phyloP scores from a whole-genome alignment of 1,139 yeast species.

The Protomyces macrosporus region DNA sequence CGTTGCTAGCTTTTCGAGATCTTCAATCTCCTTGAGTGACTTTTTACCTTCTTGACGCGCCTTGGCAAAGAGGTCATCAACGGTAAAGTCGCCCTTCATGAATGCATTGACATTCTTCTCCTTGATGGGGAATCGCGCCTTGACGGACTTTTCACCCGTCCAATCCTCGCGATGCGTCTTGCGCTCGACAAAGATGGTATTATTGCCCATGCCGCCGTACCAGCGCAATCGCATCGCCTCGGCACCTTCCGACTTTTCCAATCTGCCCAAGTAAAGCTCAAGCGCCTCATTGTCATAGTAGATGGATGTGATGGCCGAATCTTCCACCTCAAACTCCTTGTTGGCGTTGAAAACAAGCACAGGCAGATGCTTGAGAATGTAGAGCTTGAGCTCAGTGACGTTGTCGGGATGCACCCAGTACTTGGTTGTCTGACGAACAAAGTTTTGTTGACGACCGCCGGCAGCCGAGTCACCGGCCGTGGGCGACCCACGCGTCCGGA shows the following conservation, averaged over 20 bases:
- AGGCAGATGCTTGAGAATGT: slow-evolving; percentile 88
- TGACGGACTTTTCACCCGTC: slow-evolving; percentile 98
- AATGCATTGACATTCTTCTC: slow-evolving; percentile 86
- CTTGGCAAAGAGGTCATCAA: slow-evolving; percentile 83
- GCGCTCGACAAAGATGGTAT: slow-evolving; percentile 89
- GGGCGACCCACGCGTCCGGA: slow-evolving; percentile 92
- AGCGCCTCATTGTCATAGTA: slow-evolving; percentile 84
- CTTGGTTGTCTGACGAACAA: slow-evolving; percentile 95
- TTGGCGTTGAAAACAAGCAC: slow-evolving; percentile 93
- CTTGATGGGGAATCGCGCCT: slow-evolving; percentile 88
- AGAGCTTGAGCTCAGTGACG: slow-evolving; percentile 91
- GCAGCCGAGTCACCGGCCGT: slow-evolving; percentile 91
- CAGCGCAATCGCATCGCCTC: slow-evolving; percentile 97
- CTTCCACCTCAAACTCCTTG: slow-evolving; percentile 91
- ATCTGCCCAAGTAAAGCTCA: slow-evolving; percentile 89
- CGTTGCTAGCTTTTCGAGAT: slow-evolving; percentile 81
- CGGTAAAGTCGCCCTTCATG: slow-evolving; percentile 76
- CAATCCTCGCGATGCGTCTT: slow-evolving; percentile 98
- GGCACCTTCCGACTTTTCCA: slow-evolving; percentile 96
- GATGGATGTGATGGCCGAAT: slow-evolving; percentile 91
- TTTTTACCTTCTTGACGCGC: slow-evolving; percentile 90
- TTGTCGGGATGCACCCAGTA: slow-evolving; percentile 99
- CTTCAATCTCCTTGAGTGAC: slow-evolving; percentile 77
- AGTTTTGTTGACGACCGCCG: slow-evolving; percentile 96
- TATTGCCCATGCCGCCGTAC: slow-evolving; percentile 97